Percentiles rank a stretch among this genome's conserved stretches.
These are phyloP conservation scores for Abrus pulchellus DNA, from an alignment of 306 rosid species.

Conservation along the genomic window DNA sequence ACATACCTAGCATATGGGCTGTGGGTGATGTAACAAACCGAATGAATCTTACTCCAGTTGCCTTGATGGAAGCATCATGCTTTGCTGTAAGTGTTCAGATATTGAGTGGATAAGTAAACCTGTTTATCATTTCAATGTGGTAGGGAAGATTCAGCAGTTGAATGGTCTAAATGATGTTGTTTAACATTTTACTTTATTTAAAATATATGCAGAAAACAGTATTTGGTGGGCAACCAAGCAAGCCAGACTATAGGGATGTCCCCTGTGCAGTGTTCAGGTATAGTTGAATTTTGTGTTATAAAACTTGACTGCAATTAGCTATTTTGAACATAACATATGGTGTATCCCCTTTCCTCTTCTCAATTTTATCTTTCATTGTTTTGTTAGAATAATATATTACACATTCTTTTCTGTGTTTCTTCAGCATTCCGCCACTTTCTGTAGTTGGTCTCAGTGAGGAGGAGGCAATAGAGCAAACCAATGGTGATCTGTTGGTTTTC, in stretches of 20 bases:
- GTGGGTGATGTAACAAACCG: conserved; percentile 97
- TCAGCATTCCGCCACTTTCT: conserved; percentile 97
- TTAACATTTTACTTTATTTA: conserved; percentile 33
- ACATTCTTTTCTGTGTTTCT: conserved; percentile 40
- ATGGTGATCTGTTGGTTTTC: conserved; percentile 80
- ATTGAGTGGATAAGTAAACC: conserved; percentile 22
- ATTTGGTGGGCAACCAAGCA: conserved; percentile 76
- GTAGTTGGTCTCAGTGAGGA: conserved; percentile 97
- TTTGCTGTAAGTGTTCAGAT: conserved; percentile 77
- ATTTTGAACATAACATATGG: conserved; percentile 9
- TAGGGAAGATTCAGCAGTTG: background rate
- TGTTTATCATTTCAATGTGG: conserved; percentile 24
- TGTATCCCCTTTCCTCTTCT: conserved; percentile 14
- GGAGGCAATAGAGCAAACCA: conserved; percentile 78
- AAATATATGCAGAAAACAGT: conserved; percentile 74
- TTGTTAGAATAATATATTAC: conserved; percentile 36
- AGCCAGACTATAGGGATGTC: conserved; percentile 72
- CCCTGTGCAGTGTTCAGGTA: conserved; percentile 66
- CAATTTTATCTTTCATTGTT: conserved; percentile 16
- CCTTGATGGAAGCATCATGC: conserved; percentile 87
- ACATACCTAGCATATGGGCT: conserved; percentile 89
- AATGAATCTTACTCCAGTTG: conserved; percentile 92
- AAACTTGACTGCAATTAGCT: conserved; percentile 21
- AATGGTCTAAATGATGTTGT: conserved; percentile 6
- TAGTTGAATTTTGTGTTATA: conserved; percentile 4